phyloP scores from a whole-genome alignment of 495 filamentous ascomycete genomes.

The Hypoxylon cercidicola region DNA sequence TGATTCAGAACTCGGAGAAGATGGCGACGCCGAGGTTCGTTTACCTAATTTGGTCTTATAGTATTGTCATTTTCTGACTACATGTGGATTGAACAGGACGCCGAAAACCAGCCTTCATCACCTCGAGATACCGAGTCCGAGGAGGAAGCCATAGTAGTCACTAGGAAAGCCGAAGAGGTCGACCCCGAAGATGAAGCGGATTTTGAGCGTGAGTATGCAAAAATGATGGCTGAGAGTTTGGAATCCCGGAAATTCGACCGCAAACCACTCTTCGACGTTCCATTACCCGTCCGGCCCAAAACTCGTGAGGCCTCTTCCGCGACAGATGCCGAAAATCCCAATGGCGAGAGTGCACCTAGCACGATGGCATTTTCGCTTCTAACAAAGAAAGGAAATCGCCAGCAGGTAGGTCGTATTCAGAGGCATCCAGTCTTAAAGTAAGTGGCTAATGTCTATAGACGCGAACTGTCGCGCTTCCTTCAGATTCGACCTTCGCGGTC shows the following conservation, averaged over 20 bases:
- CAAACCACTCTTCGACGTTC: slow-evolving; percentile 92
- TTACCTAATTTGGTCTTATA: not conserved
- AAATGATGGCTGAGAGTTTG: slow-evolving; percentile 97
- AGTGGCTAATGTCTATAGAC: slow-evolving; percentile 67
- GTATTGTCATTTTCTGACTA: slow-evolving; percentile 10
- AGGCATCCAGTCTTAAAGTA: not conserved
- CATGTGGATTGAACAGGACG: slow-evolving; percentile 51
- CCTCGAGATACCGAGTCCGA: slow-evolving; percentile 68
- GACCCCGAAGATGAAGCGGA: slow-evolving; percentile 96
- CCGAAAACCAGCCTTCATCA: slow-evolving; percentile 53
- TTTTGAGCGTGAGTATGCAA: slow-evolving; percentile 97
- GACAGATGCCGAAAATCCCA: slow-evolving; percentile 63
- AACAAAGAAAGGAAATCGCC: slow-evolving; percentile 95
- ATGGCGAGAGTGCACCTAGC: slow-evolving; percentile 51
- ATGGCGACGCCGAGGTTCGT: slow-evolving; percentile 63
- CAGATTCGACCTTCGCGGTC: slow-evolving; percentile 92
- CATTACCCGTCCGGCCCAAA: slow-evolving; percentile 85
- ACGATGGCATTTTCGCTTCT: slow-evolving; percentile 94
- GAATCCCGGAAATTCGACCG: slow-evolving; percentile 95
- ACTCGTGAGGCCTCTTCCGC: slow-evolving; percentile 63
- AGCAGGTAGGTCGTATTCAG: slow-evolving; percentile 71
- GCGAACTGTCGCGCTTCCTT: slow-evolving; percentile 91
- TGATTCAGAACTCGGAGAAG: slow-evolving; percentile 57
- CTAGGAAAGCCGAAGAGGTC: slow-evolving; percentile 85
- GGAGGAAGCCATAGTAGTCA: slow-evolving; percentile 91